Percentiles rank a stretch among this genome's conserved stretches.
Evolutionary conservation across 768 basidiomycete genomes (phyloP).

Genomic region (Termitomyces sp.): DNA sequence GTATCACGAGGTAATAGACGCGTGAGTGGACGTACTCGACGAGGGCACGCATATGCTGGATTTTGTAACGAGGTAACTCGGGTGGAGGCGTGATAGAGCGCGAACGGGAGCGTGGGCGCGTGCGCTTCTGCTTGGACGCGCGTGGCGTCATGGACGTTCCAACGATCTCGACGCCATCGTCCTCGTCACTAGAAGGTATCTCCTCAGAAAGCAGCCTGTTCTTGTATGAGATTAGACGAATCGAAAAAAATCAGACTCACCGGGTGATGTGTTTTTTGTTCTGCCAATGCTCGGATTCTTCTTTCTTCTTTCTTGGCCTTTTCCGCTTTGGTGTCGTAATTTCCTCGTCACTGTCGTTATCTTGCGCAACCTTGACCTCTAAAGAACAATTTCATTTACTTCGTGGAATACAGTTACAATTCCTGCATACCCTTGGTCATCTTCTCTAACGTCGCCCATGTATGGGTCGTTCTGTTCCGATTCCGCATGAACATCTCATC

Average conservation of each 20-base stretch:
- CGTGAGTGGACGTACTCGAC: slow-evolving; percentile 45
- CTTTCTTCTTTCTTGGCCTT: slow-evolving; percentile 35
- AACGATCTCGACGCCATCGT: slow-evolving; percentile 36
- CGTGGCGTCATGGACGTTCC: slow-evolving; percentile 22
- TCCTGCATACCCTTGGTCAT: slow-evolving; percentile 48
- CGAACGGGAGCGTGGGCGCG: slow-evolving; percentile 55
- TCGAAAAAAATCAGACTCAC: slow-evolving; percentile 26
- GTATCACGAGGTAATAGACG: background rate
- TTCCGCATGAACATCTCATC: slow-evolving; percentile 74
- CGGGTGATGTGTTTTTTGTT: slow-evolving; percentile 33
- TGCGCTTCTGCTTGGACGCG: slow-evolving; percentile 37
- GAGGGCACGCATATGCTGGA: slow-evolving; percentile 53
- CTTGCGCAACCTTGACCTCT: slow-evolving; percentile 7
- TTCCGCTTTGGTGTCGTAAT: slow-evolving; percentile 28
- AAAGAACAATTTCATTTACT: background rate
- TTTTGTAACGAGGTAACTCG: slow-evolving; percentile 45
- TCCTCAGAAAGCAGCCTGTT: slow-evolving; percentile 37
- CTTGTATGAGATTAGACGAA: background rate
- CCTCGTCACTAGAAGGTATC: slow-evolving; percentile 19
- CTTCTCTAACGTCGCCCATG: slow-evolving; percentile 60
- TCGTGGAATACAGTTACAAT: background rate
- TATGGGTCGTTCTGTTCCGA: slow-evolving; percentile 45
- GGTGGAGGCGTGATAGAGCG: slow-evolving; percentile 78
- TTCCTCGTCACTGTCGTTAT: slow-evolving; percentile 26
- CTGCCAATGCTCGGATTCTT: slow-evolving; percentile 39